Percentiles rank a stretch among this genome's conserved stretches.
phyloP scores from a whole-genome alignment of 129 eudicot species.

The Calendula officinalis region DNA sequence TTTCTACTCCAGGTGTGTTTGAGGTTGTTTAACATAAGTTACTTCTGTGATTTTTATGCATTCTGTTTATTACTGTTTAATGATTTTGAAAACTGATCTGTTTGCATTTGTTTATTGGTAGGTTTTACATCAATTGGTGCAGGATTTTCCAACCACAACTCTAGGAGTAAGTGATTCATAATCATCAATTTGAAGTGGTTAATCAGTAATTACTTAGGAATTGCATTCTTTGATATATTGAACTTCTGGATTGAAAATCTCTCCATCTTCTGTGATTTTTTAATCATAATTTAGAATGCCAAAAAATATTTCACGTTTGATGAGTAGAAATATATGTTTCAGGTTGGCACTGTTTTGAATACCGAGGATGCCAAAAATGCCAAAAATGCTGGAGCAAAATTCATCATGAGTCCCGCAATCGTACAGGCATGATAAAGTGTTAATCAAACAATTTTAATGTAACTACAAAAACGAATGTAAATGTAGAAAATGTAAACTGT shows the following conservation, averaged over 20 bases:
- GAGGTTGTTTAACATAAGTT: slow-evolving; percentile 51
- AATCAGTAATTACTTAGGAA: background rate
- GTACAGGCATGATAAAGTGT: slow-evolving; percentile 69
- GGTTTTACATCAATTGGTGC: slow-evolving; percentile 65
- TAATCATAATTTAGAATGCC: background rate
- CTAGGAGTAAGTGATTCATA: slow-evolving; percentile 61
- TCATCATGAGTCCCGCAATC: slow-evolving; percentile 91
- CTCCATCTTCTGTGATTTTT: no score
- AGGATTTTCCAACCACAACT: slow-evolving; percentile 57
- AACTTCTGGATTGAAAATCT: no score
- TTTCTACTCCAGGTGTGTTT: slow-evolving; percentile 86
- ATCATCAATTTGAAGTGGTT: slow-evolving; percentile 8
- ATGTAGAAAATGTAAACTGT: no score
- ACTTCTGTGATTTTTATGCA: background rate
- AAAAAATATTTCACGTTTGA: background rate
- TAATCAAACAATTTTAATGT: no score
- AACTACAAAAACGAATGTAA: no score
- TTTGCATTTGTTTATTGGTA: slow-evolving; percentile 16
- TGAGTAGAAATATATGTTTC: slow-evolving; percentile 8
- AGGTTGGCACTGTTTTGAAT: slow-evolving; percentile 81
- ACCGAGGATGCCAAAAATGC: slow-evolving; percentile 62
- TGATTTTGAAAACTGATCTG: slow-evolving; percentile 15
- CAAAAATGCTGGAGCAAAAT: slow-evolving; percentile 67
- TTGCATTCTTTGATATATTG: slow-evolving; percentile 3
- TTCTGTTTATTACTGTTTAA: background rate